Conservation (phyloP, 2,329 filamentous ascomycete genomes). For the Ophiostoma ulmi region DNA sequence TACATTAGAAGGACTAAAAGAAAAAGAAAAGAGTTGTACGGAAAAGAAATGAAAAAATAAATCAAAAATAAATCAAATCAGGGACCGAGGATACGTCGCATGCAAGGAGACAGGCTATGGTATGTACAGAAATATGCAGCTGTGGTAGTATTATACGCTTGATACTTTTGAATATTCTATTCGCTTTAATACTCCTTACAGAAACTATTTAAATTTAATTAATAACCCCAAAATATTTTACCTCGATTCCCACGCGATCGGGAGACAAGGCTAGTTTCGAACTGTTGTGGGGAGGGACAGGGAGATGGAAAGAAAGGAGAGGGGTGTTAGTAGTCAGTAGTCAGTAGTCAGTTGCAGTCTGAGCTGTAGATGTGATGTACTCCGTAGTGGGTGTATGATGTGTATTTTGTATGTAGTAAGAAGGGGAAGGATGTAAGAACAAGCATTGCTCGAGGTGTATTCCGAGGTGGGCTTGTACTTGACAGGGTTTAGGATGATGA, state of each 20-base stretch:
- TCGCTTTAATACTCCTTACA: too few species aligned
- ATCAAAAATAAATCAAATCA: not conserved
- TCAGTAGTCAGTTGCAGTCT: not conserved
- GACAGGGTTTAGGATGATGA: not conserved
- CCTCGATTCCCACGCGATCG: conserved; percentile 20
- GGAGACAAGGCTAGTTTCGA: conserved; percentile 25
- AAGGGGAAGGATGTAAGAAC: conserved; percentile 11
- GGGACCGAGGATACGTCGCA: conserved; percentile 1
- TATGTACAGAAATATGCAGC: not conserved
- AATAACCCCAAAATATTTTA: not conserved
- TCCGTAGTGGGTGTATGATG: not conserved
- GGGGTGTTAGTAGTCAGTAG: conserved; percentile 16
- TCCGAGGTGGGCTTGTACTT: not conserved
- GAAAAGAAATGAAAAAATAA: not conserved
- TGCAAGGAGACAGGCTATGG: not conserved
- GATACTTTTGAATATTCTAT: too few species aligned
- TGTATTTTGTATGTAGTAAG: not conserved
- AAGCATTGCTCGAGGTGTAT: conserved; percentile 13
- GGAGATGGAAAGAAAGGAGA: conserved; percentile 13
- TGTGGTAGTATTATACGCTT: not conserved
- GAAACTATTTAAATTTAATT: too few species aligned
- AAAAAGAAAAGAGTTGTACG: not conserved
- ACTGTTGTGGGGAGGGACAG: conserved; percentile 21
- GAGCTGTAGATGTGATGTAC: not conserved
- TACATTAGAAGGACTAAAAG: not conserved